phyloP scores from a whole-genome alignment of 768 basidiomycete species.

The Boletus rubescentipes region DNA sequence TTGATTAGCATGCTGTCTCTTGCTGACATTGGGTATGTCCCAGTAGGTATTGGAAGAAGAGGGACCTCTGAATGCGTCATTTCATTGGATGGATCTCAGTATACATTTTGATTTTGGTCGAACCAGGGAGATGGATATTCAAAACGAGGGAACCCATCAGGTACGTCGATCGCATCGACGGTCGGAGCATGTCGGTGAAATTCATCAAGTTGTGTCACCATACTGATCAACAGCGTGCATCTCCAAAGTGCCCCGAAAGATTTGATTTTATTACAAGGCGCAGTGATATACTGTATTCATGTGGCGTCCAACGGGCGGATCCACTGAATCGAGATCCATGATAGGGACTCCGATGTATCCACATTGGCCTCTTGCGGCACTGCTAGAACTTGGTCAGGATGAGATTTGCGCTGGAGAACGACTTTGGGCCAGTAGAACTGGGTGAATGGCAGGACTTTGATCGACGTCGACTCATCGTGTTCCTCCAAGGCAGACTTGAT shows the following conservation, averaged over 20 bases:
- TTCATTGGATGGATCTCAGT: background rate
- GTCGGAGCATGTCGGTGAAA: background rate
- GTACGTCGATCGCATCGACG: background rate
- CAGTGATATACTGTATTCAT: background rate
- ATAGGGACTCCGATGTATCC: constrained; percentile 14
- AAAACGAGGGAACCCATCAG: background rate
- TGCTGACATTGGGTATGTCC: background rate
- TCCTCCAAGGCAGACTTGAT: constrained; percentile 32
- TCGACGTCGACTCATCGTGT: constrained; percentile 23
- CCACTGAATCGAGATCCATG: constrained; percentile 48
- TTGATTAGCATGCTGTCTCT: background rate
- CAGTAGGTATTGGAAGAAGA: background rate
- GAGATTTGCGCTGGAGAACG: constrained; percentile 25
- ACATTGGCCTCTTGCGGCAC: constrained; percentile 7
- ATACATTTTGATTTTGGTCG: background rate
- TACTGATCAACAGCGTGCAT: background rate
- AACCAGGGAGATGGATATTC: background rate
- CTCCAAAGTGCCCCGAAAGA: background rate
- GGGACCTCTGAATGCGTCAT: background rate
- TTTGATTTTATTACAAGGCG: background rate
- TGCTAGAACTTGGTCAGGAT: constrained; percentile 25
- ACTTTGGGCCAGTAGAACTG: constrained; percentile 52
- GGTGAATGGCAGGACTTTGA: constrained; percentile 38
- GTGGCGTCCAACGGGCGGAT: constrained; percentile 38
- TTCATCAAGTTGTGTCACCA: background rate